phyloP scores from a whole-genome alignment of 2,329 filamentous ascomycete species.

The Hawksworthiomyces lignivorus region DNA sequence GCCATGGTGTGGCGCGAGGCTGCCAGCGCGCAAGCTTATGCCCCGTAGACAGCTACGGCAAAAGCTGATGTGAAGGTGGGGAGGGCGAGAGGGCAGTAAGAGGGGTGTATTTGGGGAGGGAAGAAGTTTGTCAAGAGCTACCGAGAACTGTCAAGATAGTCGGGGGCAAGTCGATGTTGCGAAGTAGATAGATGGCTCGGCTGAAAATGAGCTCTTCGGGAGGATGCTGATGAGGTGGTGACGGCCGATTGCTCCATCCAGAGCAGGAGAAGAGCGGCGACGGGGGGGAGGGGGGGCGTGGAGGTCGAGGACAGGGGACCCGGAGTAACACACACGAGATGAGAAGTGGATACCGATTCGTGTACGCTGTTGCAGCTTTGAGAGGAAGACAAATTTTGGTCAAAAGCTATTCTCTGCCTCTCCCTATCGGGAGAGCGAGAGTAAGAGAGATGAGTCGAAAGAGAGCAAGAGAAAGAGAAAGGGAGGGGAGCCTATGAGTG shows the following conservation, averaged over 20 bases:
- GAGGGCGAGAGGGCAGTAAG: background rate
- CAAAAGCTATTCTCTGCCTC: too few relatives aligned
- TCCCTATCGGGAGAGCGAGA: background rate
- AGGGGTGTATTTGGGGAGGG: too few relatives aligned
- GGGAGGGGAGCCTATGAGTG: background rate
- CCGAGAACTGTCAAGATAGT: background rate
- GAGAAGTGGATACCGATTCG: too few relatives aligned
- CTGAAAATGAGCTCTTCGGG: background rate
- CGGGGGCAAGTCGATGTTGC: background rate
- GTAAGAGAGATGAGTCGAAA: conserved; percentile 2
- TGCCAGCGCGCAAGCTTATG: background rate
- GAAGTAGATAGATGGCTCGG: background rate
- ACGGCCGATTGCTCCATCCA: conserved; percentile 5
- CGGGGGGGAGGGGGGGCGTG: too few relatives aligned
- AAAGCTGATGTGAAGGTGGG: background rate
- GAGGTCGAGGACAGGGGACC: too few relatives aligned
- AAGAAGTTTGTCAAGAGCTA: background rate
- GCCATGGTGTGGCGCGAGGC: conserved; percentile 17
- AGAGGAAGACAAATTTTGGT: too few relatives aligned
- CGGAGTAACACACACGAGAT: too few relatives aligned
- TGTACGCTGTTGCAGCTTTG: too few relatives aligned
- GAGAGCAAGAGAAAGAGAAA: background rate
- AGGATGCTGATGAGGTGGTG: background rate
- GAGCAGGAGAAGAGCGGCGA: background rate
- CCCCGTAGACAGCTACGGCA: too few relatives aligned